Evolutionary conservation across 345 rosid genomes (phyloP), one percentile per base, ranked within the genome.

Genomic region (Camelina sativa): DNA sequence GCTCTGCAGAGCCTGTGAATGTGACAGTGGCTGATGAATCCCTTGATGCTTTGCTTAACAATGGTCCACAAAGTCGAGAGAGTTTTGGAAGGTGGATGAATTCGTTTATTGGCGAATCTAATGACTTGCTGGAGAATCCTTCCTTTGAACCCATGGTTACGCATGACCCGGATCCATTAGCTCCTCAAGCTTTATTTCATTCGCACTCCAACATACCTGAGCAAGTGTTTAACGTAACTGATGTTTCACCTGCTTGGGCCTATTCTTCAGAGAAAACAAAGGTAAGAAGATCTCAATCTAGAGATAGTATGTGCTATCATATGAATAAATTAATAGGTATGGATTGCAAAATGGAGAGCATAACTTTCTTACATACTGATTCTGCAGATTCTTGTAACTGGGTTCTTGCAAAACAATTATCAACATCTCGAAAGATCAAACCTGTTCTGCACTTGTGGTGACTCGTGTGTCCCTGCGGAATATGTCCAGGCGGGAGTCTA

Each of bases 1-100:
- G 78, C 56, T 63, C 85, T 62, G 47, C 60, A 50, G 80, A 65
- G 74, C 76, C 87, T 81, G 92, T 86, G 85, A 84, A 89, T 56
- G 56, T 71, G 30, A 65, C 65, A 19, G 79, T 75, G 20, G 50
- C 69, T 65, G 78, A 80, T 81, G 86, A 83, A 70, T 59, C 87
- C 5, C 46, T 77, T 76, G 86, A 84, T 75, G 71, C 71, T 79
- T 75, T 80, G 78, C 80, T 71, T 20, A 70, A 84, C 78, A 85
- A 78, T 46, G 85, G 88, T 81, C 77, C 86, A 71, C 88, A 85
- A 74, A 90, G 85, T 79, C 92, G 88, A 79, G 99, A 87, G 74
- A 95, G 91, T 84, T 88, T 90, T 79, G 91, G 97, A 70, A 84
- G 75, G 80, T 95, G 98, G 99, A 84, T 92, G 77, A 80, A 84